A percentile compares a stretch with the other conserved stretches of the same genome.
Conservation (phyloP, 2,329 filamentous ascomycete genomes). For the Leptographium radiaticola region DNA sequence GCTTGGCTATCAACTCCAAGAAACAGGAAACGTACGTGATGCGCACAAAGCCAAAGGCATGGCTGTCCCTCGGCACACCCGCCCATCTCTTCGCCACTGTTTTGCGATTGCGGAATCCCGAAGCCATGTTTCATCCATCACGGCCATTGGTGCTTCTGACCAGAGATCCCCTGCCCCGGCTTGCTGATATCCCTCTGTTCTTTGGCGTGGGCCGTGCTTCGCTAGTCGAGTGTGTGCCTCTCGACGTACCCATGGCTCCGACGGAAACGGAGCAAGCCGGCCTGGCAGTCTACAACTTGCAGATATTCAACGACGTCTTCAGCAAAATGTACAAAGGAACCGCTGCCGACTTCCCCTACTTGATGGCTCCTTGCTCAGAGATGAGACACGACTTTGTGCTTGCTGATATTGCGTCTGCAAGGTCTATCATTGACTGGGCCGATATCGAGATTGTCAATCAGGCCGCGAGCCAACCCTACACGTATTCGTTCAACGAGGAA, state of each 20-base stretch:
- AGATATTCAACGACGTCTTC: slow-evolving; percentile 72
- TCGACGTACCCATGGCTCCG: slow-evolving; percentile 30
- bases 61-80: slow-evolving; percentile 41
- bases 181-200: slow-evolving; percentile 60
- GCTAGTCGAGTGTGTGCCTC: slow-evolving; percentile 34
- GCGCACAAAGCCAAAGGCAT: slow-evolving; percentile 65
- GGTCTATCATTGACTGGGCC: slow-evolving; percentile 46
- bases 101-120: slow-evolving; percentile 43
- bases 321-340: slow-evolving; percentile 68
- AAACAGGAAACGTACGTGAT: slow-evolving; percentile 63
- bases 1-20: slow-evolving; percentile 67
- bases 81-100: slow-evolving; percentile 45
- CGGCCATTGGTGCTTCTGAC: slow-evolving; percentile 60
- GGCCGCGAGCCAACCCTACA: slow-evolving; percentile 22
- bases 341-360: slow-evolving; percentile 61
- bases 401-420: slow-evolving; percentile 9
- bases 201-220: slow-evolving; percentile 52
- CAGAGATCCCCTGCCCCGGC: slow-evolving; percentile 44
- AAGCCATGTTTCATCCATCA: slow-evolving; percentile 43
- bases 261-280: slow-evolving; percentile 28
- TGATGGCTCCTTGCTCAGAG: slow-evolving; percentile 49
- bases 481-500: slow-evolving; percentile 29
- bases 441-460: slow-evolving; percentile 7
- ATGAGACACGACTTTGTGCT: slow-evolving; percentile 17
- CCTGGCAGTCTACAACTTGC: slow-evolving; percentile 61